These are phyloP conservation scores for Acanthochlamys bracteata DNA, from an alignment of 106 monocot species.

Conservation along the genomic window DNA sequence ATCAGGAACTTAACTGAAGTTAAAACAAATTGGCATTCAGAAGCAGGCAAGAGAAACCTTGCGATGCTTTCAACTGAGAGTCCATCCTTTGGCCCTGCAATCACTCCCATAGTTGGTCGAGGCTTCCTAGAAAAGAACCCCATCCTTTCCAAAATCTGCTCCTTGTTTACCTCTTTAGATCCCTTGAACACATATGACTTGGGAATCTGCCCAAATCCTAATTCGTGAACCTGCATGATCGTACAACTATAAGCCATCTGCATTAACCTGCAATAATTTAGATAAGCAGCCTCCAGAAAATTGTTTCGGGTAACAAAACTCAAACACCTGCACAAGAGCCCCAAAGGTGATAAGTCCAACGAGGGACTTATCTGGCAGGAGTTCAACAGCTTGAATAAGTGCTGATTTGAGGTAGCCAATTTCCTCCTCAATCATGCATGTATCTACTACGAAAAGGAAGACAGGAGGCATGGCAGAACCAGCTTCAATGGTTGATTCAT, in stretches of 20 bases:
- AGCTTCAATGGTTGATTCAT: slow-evolving; percentile 32
- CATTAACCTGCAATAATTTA: too few relatives aligned
- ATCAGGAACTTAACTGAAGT: slow-evolving; percentile 58
- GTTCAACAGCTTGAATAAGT: slow-evolving; percentile 72
- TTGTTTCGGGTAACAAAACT: too few relatives aligned
- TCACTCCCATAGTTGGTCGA: slow-evolving; percentile 63
- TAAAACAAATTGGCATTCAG: slow-evolving; percentile 83
- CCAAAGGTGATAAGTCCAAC: slow-evolving; percentile 94
- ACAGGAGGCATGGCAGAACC: slow-evolving; percentile 52
- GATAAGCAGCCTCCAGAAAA: too few relatives aligned
- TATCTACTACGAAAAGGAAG: slow-evolving; percentile 85
- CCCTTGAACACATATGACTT: slow-evolving; percentile 91
- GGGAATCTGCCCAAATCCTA: slow-evolving; percentile 81
- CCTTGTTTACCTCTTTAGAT: slow-evolving; percentile 83
- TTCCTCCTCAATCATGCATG: slow-evolving; percentile 94
- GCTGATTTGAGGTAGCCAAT: slow-evolving; percentile 71
- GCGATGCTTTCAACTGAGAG: slow-evolving; percentile 79
- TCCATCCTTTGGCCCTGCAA: slow-evolving; percentile 91
- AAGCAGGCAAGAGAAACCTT: slow-evolving; percentile 78
- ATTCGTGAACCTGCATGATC: slow-evolving; percentile 76
- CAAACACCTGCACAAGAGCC: slow-evolving; percentile 69
- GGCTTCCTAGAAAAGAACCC: slow-evolving; percentile 63
- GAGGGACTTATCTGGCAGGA: slow-evolving; percentile 79
- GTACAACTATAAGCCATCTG: too few relatives aligned
- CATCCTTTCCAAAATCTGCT: slow-evolving; percentile 87